Evolutionary conservation across 192 early-diverging fungal species (phyloP), one percentile per base, ranked within the genome.

Genomic region (Backusella sp.): DNA sequence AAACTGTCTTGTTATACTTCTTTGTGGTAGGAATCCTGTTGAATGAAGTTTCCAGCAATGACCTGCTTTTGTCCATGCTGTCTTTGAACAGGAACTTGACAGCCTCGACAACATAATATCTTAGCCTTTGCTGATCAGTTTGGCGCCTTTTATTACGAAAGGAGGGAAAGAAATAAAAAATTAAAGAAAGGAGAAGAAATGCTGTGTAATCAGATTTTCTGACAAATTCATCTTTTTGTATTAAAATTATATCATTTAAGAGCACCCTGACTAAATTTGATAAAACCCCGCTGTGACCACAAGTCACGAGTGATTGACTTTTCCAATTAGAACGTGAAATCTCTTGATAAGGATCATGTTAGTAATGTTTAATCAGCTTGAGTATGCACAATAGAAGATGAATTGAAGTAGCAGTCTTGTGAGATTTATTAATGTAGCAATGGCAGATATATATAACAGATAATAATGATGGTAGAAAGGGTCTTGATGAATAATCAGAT

Each of bases 221-320:
- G 56, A 59, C 56, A 62, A 62, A 62, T 62, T 12, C 56, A 62
- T 26, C n/a, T 26, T 26, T 26, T 59, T 59, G 53, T 59, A 59
- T 62, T 62, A 62, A 62, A 62, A 62, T 62, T 62, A 62, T 62
- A 62, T 62, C 56, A 62, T 62, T 62, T 62, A 28, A 14, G 56
- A 62, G 9, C 56, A 62, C 56, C 23, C 56, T 62, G 56, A 14
- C 11, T 11, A 26, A 62, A 62, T 62, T 62, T 28, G 56, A 62
- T 62, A 26, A 62, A 62, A 62, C 56, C 56, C 56, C 56, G 56
- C 56, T 12, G n/a, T 62, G 21, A 44, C 5, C 52, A 56, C 53
- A 21, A 62, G 56, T 62, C 23, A 62, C 56, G 26, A 23, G 56
- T 62, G 21, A 26, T 62, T 28, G 14, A 4, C 56, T 28, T 14